Conservation (phyloP, 495 filamentous ascomycete genomes). For the Aspergillus asperescens region DNA sequence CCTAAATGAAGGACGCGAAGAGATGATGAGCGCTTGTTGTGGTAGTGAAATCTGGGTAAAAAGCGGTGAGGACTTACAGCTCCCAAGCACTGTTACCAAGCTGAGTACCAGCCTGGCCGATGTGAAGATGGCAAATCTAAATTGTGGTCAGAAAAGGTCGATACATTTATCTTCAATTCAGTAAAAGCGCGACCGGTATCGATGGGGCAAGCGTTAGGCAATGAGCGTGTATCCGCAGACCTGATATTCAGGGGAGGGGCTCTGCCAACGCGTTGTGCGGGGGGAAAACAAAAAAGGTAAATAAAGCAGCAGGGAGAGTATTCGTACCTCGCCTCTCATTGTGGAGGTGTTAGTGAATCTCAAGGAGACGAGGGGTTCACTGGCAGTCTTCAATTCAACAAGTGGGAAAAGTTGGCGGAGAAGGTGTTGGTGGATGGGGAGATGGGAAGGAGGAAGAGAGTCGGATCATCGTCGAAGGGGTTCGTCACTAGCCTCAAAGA, state of each 20-base stretch:
- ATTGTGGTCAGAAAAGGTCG: background rate
- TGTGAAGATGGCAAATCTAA: constrained; percentile 82
- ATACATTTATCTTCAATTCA: constrained; percentile 3
- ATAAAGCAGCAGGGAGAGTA: constrained; percentile 10
- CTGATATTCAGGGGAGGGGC: constrained; percentile 16
- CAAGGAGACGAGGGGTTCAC: background rate
- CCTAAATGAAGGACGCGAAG: constrained; percentile 35
- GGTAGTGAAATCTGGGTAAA: constrained; percentile 8
- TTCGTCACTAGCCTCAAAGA: constrained; percentile 6
- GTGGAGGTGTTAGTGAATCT: constrained; percentile 5
- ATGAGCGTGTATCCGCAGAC: background rate
- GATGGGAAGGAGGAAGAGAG: background rate
- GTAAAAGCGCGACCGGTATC: background rate
- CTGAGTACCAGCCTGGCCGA: constrained; percentile 91
- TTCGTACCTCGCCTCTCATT: constrained; percentile 37
- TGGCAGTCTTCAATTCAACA: background rate
- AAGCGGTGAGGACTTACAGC: constrained; percentile 64
- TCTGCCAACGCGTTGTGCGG: constrained; percentile 13
- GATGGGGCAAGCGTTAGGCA: background rate
- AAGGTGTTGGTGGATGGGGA: background rate
- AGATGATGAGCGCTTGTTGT: background rate
- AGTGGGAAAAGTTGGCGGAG: background rate
- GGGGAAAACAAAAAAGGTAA: constrained; percentile 13
- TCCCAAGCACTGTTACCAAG: constrained; percentile 94
- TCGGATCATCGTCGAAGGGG: background rate